These are phyloP conservation scores for Fusarium papillatum DNA, from an alignment of 2,329 filamentous ascomycete genomes.

Conservation along the genomic window DNA sequence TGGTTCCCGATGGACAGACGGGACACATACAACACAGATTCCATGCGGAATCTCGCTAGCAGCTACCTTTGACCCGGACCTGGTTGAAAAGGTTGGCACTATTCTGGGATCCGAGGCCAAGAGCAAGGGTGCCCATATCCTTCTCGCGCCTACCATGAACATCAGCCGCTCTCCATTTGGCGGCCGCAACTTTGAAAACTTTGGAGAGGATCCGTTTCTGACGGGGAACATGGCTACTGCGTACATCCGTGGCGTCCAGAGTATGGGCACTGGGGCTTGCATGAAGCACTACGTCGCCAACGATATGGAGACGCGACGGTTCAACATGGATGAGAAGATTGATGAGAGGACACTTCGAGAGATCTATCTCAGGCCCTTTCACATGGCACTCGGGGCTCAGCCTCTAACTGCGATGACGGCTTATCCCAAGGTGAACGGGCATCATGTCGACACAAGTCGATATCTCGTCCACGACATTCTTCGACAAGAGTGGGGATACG, in stretches of 20 bases:
- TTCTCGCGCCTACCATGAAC: neutral
- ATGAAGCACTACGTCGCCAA: neutral
- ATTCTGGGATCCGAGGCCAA: neutral
- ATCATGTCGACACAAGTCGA: neutral
- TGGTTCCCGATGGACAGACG: neutral
- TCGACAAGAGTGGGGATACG: neutral
- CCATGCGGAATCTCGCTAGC: neutral
- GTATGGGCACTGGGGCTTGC: neutral
- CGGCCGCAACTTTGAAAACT: neutral
- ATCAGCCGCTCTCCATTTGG: neutral
- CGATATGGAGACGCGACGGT: neutral
- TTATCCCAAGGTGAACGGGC: neutral
- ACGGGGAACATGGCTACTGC: neutral
- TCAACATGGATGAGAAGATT: neutral
- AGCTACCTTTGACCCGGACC: neutral
- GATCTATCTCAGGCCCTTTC: neutral
- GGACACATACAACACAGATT: neutral
- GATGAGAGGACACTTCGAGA: neutral
- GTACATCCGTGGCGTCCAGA: neutral
- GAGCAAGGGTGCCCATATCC: neutral
- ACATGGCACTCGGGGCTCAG: neutral
- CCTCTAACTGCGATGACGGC: neutral
- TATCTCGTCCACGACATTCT: neutral
- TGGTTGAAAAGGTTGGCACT: neutral
- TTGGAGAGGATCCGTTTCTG: neutral